Evolutionary conservation across 768 basidiomycete genomes (phyloP).

Genomic region (Saitozyma podzolica): DNA sequence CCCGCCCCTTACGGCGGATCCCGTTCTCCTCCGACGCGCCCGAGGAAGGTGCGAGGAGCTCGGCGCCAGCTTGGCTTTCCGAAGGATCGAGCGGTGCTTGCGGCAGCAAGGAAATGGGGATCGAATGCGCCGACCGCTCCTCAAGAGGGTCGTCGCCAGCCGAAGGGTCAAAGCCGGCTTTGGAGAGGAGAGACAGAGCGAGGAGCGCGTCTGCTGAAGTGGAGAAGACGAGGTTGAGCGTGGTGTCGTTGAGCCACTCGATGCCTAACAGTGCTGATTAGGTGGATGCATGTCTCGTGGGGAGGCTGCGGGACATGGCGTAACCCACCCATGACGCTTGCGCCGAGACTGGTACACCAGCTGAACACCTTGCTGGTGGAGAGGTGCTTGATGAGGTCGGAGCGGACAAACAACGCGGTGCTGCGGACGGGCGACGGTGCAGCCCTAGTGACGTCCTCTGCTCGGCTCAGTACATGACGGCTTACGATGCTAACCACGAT

Average conservation of each 20-base stretch:
- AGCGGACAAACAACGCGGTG: constrained; percentile 33
- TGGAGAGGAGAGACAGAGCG: constrained; percentile 41
- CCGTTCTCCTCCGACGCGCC: constrained; percentile 2
- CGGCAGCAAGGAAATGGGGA: constrained; percentile 40
- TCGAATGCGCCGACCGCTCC: constrained; percentile 46
- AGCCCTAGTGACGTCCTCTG: constrained; percentile 24
- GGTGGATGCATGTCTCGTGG: neutral
- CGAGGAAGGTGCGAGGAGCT: constrained; percentile 15
- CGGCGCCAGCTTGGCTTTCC: constrained; percentile 25
- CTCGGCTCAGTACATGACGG: constrained; percentile 1
- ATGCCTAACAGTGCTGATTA: constrained; percentile 30
- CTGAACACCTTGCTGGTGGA: constrained; percentile 43
- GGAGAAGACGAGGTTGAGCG: constrained; percentile 42
- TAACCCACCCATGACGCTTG: constrained; percentile 37
- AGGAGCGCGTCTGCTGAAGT: constrained; percentile 36
- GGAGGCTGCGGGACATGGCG: neutral
- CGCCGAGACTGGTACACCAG: constrained; percentile 38
- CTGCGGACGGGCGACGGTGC: constrained; percentile 33
- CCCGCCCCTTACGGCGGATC: constrained; percentile 30
- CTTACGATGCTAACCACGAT: neutral
- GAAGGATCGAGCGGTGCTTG: constrained; percentile 21
- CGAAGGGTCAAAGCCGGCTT: constrained; percentile 49
- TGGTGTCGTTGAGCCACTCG: constrained; percentile 52
- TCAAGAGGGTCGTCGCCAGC: constrained; percentile 49
- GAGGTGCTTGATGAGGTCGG: constrained; percentile 43